Evolutionary conservation across 805 yeast species (phyloP), one percentile per base, ranked within the genome.

Genomic region (Starmerella riodocensis): DNA sequence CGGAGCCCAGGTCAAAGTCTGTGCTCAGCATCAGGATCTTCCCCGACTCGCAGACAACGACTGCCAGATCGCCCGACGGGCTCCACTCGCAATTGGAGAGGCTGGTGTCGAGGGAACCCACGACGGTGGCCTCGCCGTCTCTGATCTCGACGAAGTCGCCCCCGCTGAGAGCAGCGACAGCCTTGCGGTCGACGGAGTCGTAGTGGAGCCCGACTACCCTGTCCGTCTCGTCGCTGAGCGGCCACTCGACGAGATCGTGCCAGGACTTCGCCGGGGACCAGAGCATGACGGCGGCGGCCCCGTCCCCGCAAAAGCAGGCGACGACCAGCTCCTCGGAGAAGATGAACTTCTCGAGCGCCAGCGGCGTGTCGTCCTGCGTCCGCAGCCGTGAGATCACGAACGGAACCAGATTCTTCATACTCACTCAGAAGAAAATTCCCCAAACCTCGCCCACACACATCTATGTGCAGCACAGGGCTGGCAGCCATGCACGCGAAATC

Each of bases 1-100:
- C 45, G 5, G 19, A 24, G 7, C 38, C 39, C 22, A 32, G 27
- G 48, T 88, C 96, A 47, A 85, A 80, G 31, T 70, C 62, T 47
- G 93, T 69, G 28, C 86, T 78, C 39, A 91, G 65, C 18, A 86
- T 53, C 17, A 49, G 11, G 13, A 42, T 38, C 21, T 46, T 41
- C 0, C 83, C 61, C 8, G 83, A 59, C 1, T 17, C 26, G 3
- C 58, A 40, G 37, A 73, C 69, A 16, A 91, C 48, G 2, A 77
- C 74, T 37, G 88, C 62, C 0, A 85, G 71, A 57, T 91, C 97
- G 52, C 86, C 95, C 56, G 91, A 96, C 5, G 78, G 78, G 11
- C 94, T 77, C 97, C 97, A 91, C 17, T 61, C 51, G 0, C 94
- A 86, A 14, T 82, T 75, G 5, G 14, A 5, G 32, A 59, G 52